Base-by-base conservation (phyloP, 768 basidiomycete genomes). In the Suillus bovinus region DNA sequence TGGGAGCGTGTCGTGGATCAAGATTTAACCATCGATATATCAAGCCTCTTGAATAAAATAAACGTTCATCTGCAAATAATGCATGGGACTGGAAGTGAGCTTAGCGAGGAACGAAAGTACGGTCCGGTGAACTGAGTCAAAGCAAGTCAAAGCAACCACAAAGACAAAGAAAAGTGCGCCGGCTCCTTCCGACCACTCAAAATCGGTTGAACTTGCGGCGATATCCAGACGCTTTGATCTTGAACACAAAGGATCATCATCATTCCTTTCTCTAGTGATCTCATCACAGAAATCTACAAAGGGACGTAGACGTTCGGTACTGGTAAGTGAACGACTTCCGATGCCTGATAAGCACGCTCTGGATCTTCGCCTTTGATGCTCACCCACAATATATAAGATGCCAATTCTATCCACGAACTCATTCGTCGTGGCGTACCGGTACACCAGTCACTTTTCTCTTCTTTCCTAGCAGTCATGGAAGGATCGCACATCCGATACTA, bases 391-490 rank as follows among this genome's bases (percentile, higher is more conserved):
- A 22, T 36, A 16, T 10, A 54, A 24, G 53, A 54, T 22, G 14
- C n/a, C n/a, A n/a, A n/a, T n/a, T n/a, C n/a, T n/a, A n/a, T 64
- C 67, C 11, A 47, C 61, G 3, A 72, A 67, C 55, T 76, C 73
- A 14, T 71, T 63, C 29, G 66, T 54, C 38, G 73, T 72, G 46
- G 73, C 4, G 44, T 44, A 22, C n/a, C 17, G 7, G 17, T 20
- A 39, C 6, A 10, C n/a, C n/a, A 1, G 7, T 22, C 9, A 13
- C 10, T 11, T 44, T 22, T 11, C 42, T 22, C 9, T n/a, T n/a
- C n/a, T 22, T 22, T 44, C 44, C n/a, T 11, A 44, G n/a, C n/a
- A 11, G 44, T 4, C 44, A 3, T 41, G 8, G 9, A 10, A 20
- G 20, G 11, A 5, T 33, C 22, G 11, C 44, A 46, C 44, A 11